Evolutionary conservation across 257 asterid species (phyloP), one percentile per base, ranked within the genome.

Genomic region (Solanum chmielewskii): DNA sequence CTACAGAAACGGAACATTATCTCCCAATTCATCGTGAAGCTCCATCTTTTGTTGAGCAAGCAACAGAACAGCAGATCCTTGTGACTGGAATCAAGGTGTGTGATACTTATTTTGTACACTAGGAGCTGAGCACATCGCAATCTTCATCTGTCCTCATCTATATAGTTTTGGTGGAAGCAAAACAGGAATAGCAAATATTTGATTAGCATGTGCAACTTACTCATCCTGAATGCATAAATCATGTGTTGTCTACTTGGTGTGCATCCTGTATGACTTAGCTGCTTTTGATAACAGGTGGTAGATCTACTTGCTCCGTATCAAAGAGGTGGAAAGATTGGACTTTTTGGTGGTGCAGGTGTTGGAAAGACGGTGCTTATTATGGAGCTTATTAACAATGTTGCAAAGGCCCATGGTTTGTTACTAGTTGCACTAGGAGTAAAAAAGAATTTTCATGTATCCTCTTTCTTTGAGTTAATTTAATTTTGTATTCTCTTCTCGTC

Each of bases 241-340:
- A 80, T 29, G 29, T 29, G 85, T 77, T 78, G 66, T 78, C 85
- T 47, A 27, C 42, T 27, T 45, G 52, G 52, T 45, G 52, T 45
- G 52, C 52, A 45, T 45, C 52, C 52, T 45, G 64, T 45, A 44
- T 78, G 84, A 78, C 27, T 78, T 44, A 14, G 15, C 85, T 80
- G 68, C 29, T 80, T 80, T 29, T 29, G 42, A 47, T 80, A 29
- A 47, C 89, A 96, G 98, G 99, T 96, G 12, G 99, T 96, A 13
- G 99, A 96, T 89, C 95, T 96, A 78, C 99, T 96, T 88, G 99
- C 99, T 9, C 99, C 99, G 1, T 95, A 96, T 94, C 99, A 96
- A 92, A 94, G 93, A 91, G 99, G 99, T 92, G 99, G 99, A 59
- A 96, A 96, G 92, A 96, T 96, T 92, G 99, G 99, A 56, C 94